A percentile compares a stretch with the other conserved stretches of the same genome.
These are phyloP conservation scores for Fraxinus cuspidata DNA, from an alignment of 257 asterid species.

Conservation along the genomic window DNA sequence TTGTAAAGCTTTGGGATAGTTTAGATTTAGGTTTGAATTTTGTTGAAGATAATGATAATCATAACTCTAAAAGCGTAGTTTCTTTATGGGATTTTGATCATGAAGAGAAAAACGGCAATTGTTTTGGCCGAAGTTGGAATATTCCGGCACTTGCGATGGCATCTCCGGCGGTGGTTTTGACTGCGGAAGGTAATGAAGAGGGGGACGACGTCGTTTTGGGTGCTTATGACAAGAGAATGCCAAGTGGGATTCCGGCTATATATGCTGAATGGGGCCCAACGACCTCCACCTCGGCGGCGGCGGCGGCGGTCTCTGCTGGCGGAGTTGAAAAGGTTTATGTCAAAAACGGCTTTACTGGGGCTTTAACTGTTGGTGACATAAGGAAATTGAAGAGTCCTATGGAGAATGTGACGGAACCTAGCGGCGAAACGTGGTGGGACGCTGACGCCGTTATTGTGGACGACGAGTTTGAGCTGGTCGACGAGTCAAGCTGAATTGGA, in stretches of 20 bases:
- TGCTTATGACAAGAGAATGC: conserved; percentile 70
- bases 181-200: conserved; percentile 43
- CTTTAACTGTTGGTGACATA: conserved; percentile 74
- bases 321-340: conserved; percentile 56
- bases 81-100: conserved; percentile 59
- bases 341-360: conserved; percentile 58
- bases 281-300: conserved; percentile 18
- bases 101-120: conserved; percentile 18
- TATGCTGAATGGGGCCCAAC: conserved; percentile 60
- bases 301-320: conserved; percentile 22
- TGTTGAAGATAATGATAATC: conserved; percentile 45
- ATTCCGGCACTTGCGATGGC: conserved; percentile 20
- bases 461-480: conserved; percentile 30
- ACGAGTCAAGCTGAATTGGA: conserved; percentile 22
- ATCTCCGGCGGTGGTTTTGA: conserved; percentile 43
- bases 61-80: conserved; percentile 46
- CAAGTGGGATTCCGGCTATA: conserved; percentile 49
- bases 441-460: conserved; percentile 74
- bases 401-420: conserved; percentile 38
- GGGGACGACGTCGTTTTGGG: conserved; percentile 52
- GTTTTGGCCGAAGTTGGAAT: conserved; percentile 26
- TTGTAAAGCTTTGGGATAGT: conserved; percentile 90
- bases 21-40: conserved; percentile 61
- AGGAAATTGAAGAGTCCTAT: conserved; percentile 67
- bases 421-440: conserved; percentile 71